These are phyloP conservation scores for Rosellinia necatrix DNA, from an alignment of 2,329 filamentous ascomycete genomes.

Conservation along the genomic window DNA sequence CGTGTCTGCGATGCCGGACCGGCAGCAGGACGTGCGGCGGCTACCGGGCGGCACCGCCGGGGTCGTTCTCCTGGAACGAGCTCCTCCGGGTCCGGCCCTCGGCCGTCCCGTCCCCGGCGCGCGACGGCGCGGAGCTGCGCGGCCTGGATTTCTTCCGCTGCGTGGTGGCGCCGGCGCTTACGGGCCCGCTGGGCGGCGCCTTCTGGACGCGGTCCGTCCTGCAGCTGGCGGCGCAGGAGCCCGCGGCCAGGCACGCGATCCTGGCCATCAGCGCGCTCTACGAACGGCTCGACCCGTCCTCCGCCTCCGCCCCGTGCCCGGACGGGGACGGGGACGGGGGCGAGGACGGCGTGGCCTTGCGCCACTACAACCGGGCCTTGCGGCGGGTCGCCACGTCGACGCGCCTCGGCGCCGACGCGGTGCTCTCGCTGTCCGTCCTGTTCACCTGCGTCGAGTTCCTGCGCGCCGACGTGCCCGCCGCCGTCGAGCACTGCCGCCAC, in stretches of 20 bases:
- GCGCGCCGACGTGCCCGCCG: conserved; percentile 52
- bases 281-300: conserved; percentile 11
- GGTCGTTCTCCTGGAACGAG: conserved; percentile 24
- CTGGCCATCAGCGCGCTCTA: conserved; percentile 29
- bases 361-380: conserved; percentile 28
- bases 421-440: conserved; percentile 40
- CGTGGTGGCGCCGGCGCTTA: conserved; percentile 22
- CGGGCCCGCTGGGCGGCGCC: conserved; percentile 7
- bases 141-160: conserved; percentile 29
- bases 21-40: conserved; percentile 37
- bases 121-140: conserved; percentile 13
- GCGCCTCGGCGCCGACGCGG: conserved; percentile 2
- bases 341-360: neutral
- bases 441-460: conserved; percentile 61
- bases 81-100: conserved; percentile 21
- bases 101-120: conserved; percentile 3
- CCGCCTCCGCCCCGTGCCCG: too few relatives aligned
- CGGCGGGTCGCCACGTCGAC: conserved; percentile 16
- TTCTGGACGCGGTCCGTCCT: conserved; percentile 28
- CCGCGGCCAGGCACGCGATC: conserved; percentile 25
- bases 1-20: conserved; percentile 36
- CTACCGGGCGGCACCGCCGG: conserved; percentile 22
- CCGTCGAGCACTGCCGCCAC: conserved; percentile 44
- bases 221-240: conserved; percentile 24
- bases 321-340: too few relatives aligned